Evolutionary conservation across 768 basidiomycete genomes (phyloP), one percentile per base, ranked within the genome.

Genomic region (Rhodosporidiobolus odoratus): DNA sequence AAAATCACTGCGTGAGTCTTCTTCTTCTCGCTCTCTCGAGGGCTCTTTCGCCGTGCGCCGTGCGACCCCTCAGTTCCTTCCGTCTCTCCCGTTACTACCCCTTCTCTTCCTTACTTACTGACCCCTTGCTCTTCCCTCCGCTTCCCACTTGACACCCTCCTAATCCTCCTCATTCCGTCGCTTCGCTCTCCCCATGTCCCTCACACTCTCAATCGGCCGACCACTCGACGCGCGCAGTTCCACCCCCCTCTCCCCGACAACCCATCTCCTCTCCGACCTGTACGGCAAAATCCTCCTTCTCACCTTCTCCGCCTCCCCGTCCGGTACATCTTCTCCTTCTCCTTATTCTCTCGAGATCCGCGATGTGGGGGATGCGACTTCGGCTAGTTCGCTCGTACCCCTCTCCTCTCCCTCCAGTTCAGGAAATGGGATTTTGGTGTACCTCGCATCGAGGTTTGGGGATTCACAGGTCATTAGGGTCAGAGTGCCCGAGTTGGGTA

Each of bases 401-500:
- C 82, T 96, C 19, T 83, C 86, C 9, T 83, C 85, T 57, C 87
- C 90, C n/a, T n/a, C n/a, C n/a, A n/a, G n/a, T n/a, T n/a, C n/a
- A n/a, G n/a, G n/a, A 32, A 30, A 13, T 32, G 52, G 52, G 78
- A n/a, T n/a, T n/a, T 79, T 84, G 15, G 71, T 92, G 13, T 95
- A 87, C 76, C 81, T 92, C 30, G 90, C 91, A 25, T 93, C 92
- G 10, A 89, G 91, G 73, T 81, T 84, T 23, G 91, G 90, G 25
- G 87, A 93, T 77, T 89, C 91, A 1, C 89, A 92, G 72, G 80
- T 94, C 16, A n/a, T n/a, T n/a, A n/a, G n/a, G n/a, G 75, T 93
- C 3, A 83, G 84, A 60, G 84, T 95, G 64, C 84, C 79, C 71
- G 81, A n/a, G 81, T 10, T 40, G 16, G 19, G 43, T 12, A 43